Conservation (phyloP, 2,329 filamentous ascomycete species). For the Clonostachys chloroleuca region DNA sequence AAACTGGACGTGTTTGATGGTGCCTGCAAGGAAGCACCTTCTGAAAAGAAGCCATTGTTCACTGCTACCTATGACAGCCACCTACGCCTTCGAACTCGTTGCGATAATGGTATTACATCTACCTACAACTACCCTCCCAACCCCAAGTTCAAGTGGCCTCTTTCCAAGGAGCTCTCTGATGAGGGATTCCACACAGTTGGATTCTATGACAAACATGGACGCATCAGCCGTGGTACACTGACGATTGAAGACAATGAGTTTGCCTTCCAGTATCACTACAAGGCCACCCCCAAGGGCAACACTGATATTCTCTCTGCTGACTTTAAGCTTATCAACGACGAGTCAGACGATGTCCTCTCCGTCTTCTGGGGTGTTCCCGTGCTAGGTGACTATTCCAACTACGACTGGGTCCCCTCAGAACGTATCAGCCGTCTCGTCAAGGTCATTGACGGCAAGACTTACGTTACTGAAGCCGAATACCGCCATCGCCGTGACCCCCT, state of each 20-base stretch:
- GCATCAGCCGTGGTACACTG: constrained; percentile 21
- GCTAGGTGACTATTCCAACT: constrained; percentile 14
- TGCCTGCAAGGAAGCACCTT: constrained; percentile 8
- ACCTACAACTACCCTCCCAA: constrained; percentile 16
- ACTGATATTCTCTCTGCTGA: constrained; percentile 24
- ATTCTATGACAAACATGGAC: constrained; percentile 25
- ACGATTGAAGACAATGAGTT: constrained; percentile 16
- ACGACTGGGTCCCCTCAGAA: constrained; percentile 25
- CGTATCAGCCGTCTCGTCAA: constrained; percentile 25
- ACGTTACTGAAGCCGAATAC: constrained; percentile 24
- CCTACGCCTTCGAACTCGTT: constrained; percentile 14
- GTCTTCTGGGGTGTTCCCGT: constrained; percentile 26
- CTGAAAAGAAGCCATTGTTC: constrained; percentile 11
- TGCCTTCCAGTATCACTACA: constrained; percentile 27
- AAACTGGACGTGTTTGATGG: constrained; percentile 21
- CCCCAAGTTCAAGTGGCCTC: constrained; percentile 12
- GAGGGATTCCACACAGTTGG: constrained; percentile 12
- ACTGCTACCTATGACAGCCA: constrained; percentile 19
- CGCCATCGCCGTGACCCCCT: constrained; percentile 28
- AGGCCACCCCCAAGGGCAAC: constrained; percentile 20
- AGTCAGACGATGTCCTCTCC: constrained; percentile 16
- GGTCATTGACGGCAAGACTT: constrained; percentile 13
- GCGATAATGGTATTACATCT: constrained; percentile 10
- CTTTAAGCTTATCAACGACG: constrained; percentile 11
- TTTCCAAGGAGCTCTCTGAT: constrained; percentile 15